Evolutionary conservation across 78 protist genomes (phyloP).

Genomic region (Dictyostelium intermedium): DNA sequence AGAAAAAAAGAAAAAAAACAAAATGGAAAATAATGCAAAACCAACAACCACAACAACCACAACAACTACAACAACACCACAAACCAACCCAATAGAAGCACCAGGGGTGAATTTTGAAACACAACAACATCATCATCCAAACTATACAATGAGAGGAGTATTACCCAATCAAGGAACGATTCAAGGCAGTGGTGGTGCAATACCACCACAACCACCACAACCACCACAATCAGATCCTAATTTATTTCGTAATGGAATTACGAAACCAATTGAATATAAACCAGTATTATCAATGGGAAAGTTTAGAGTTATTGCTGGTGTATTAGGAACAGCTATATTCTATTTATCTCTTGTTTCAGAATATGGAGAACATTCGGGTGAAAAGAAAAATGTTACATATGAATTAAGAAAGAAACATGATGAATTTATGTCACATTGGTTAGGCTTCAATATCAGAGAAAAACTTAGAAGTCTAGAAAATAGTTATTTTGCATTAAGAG

Average conservation of each 20-base stretch:
- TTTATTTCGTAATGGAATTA: background rate
- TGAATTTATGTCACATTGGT: background rate
- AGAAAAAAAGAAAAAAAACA: no score
- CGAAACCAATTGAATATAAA: background rate
- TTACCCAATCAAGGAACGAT: background rate
- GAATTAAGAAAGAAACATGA: conserved; percentile 56
- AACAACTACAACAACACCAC: background rate
- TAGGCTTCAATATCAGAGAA: conserved; percentile 31
- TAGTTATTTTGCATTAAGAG: background rate
- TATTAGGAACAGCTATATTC: conserved; percentile 7
- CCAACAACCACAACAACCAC: background rate
- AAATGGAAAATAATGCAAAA: background rate
- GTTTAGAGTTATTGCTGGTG: conserved; percentile 23
- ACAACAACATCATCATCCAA: no score
- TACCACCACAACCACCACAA: background rate
- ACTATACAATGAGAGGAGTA: background rate
- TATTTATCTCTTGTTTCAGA: conserved; percentile 15
- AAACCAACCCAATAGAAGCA: background rate
- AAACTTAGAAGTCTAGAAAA: background rate
- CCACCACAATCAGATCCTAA: background rate
- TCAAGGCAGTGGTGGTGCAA: background rate
- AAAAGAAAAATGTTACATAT: background rate
- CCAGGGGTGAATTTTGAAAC: background rate
- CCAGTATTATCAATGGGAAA: conserved; percentile 3
- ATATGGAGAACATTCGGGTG: background rate